Evolutionary conservation across 108 stramenopile species (phyloP), one percentile per base, ranked within the genome.

Genomic region (Conticribra guillardii): DNA sequence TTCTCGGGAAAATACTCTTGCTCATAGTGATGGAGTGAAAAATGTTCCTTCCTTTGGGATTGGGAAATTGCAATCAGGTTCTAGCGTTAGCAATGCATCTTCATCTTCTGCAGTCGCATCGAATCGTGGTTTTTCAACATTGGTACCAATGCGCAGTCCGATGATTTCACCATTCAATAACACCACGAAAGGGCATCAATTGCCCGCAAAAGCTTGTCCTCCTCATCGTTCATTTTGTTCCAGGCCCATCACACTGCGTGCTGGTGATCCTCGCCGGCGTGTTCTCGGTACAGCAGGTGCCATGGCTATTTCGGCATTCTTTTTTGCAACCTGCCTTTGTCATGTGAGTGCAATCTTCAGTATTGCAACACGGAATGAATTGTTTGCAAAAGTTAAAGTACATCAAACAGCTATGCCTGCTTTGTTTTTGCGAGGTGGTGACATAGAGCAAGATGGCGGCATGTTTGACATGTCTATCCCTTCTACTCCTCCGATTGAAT

Each of bases 401-500:
- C n/a, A n/a, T n/a, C n/a, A n/a, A n/a, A n/a, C n/a, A n/a, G n/a
- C n/a, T n/a, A n/a, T n/a, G n/a, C n/a, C n/a, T 41, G 11, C 31
- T 24, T 32, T 69, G 56, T 46, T 28, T 19, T 8, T 65, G 24
- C 50, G 79, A 59, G 79, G 79, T 49, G 79, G 79, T 7, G 78
- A 71, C 23, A 61, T 54, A 29, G 76, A 67, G 33, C 46, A 55
- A 29, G 49, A 50, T 47, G 66, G 52, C 19, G 70, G 66, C 5
- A 30, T 52, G 1, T 49, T 56, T 55, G 63, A 74, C 18, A 31
- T 74, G 17, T 58, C 58, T n/a, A 52, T 56, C 30, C 63, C 67
- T 8, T 30, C 69, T 16, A 73, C 88, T 9, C 93, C 93, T 50
- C 89, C 88, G 0, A 63, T 95, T 48, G 84, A 91, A 65, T 87